A percentile compares a stretch with the other conserved stretches of the same genome.
Conservation (phyloP, 2,329 filamentous ascomycete species). For the Fusarium ramigenum region DNA sequence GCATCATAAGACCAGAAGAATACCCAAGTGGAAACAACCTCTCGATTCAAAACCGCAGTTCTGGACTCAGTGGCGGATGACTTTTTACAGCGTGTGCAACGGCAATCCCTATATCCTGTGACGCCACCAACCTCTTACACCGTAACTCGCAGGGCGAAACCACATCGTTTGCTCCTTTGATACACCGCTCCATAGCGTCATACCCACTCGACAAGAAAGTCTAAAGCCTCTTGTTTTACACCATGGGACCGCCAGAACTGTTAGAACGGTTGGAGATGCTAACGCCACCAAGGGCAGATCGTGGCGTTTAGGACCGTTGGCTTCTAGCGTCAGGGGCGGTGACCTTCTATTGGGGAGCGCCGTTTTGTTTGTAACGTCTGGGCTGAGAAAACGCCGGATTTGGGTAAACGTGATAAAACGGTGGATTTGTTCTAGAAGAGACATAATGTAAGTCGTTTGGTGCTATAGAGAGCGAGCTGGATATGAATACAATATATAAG, state of each 20-base stretch:
- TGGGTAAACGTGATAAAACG: constrained; percentile 7
- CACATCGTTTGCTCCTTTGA: neutral
- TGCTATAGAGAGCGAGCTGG: neutral
- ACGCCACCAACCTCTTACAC: constrained; percentile 8
- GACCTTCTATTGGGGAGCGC: neutral
- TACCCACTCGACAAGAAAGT: neutral
- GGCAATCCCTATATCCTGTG: neutral
- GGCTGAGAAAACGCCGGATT: constrained; percentile 21
- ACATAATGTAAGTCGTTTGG: constrained; percentile 3
- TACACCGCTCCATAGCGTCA: constrained; percentile 2
- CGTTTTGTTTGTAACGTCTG: constrained; percentile 22
- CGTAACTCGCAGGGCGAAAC: constrained; percentile 1
- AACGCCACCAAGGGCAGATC: constrained; percentile 27
- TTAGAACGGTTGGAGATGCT: constrained; percentile 13
- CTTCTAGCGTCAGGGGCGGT: constrained; percentile 28
- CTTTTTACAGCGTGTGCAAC: neutral
- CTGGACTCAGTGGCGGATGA: constrained; percentile 12
- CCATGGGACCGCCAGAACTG: neutral
- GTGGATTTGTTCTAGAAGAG: constrained; percentile 18
- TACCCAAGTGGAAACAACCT: constrained; percentile 14
- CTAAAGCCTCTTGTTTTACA: constrained; percentile 1
- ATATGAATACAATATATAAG: constrained; percentile 3
- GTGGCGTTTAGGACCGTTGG: constrained; percentile 24
- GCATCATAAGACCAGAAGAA: constrained; percentile 8
- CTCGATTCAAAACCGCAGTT: neutral